phyloP scores from a whole-genome alignment of 1,284 basidiomycete genomes.

The Macrocystidia cucumis region DNA sequence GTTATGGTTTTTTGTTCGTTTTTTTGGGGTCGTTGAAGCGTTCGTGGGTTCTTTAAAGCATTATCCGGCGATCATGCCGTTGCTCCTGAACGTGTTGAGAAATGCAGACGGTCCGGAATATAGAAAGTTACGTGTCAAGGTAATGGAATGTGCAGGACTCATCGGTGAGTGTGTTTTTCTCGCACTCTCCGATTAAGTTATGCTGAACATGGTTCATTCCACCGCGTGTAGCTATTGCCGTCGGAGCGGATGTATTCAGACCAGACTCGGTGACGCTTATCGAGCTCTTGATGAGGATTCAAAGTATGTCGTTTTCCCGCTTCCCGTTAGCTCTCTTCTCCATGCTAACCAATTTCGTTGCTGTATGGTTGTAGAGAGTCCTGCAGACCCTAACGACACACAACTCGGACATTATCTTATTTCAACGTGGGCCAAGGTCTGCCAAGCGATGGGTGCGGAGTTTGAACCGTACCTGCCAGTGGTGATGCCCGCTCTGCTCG shows the following conservation, averaged over 20 bases:
- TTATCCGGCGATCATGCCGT: constrained; percentile 70
- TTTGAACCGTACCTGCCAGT: constrained; percentile 80
- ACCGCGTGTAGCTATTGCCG: constrained; percentile 58
- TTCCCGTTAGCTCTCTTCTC: background rate
- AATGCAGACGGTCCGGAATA: constrained; percentile 64
- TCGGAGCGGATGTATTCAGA: constrained; percentile 71
- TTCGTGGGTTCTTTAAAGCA: constrained; percentile 38
- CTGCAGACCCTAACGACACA: constrained; percentile 55
- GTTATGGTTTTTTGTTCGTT: background rate
- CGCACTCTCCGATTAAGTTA: background rate
- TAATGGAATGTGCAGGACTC: constrained; percentile 82
- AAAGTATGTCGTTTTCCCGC: constrained; percentile 41
- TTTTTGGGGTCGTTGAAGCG: background rate
- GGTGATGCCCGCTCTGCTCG: constrained; percentile 74
- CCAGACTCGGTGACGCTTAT: constrained; percentile 67
- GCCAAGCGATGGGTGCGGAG: constrained; percentile 71
- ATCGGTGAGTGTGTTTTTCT: constrained; percentile 41
- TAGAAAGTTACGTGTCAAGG: constrained; percentile 63
- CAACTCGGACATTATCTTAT: constrained; percentile 65
- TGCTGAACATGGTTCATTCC: background rate
- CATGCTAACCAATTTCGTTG: background rate
- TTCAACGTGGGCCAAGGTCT: constrained; percentile 78
- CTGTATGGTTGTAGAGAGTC: constrained; percentile 38
- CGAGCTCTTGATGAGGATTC: constrained; percentile 69
- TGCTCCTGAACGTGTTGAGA: constrained; percentile 61